Percentiles rank a stretch among this genome's conserved stretches.
Conservation (phyloP, 208 protist genomes). For the Crithidia brevicula region DNA sequence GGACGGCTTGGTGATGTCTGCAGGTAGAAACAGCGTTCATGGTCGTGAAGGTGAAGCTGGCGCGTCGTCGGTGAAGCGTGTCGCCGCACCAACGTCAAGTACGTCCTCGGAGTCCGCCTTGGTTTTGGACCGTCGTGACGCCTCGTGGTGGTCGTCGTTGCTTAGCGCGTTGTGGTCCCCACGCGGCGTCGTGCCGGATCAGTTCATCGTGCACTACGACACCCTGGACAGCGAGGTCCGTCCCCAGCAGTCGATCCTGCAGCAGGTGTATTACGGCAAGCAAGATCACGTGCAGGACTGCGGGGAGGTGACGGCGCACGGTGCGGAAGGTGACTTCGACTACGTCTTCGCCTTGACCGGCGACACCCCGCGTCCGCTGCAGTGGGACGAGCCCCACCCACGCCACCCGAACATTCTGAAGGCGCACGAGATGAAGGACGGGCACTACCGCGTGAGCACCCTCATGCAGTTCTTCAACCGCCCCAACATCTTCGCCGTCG, state of each 20-base stretch:
- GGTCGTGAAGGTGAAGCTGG: not conserved
- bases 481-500: conserved; percentile 77
- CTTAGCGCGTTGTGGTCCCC: conserved; percentile 16
- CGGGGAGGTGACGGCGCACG: conserved; percentile 35
- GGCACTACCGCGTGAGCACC: conserved; percentile 86
- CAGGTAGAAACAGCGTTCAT: not conserved
- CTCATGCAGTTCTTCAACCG: conserved; percentile 82
- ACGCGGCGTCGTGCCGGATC: conserved; percentile 29
- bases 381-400: conserved; percentile 25
- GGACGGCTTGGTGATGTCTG: conserved; percentile 8
- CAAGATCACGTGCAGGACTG: conserved; percentile 36
- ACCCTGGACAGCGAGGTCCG: conserved; percentile 44
- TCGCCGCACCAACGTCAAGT: conserved; percentile 12
- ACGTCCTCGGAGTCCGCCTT: not conserved
- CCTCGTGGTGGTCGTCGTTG: conserved; percentile 29
- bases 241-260: conserved; percentile 73
- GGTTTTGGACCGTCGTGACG: not conserved
- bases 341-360: conserved; percentile 85
- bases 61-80: not conserved
- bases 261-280: conserved; percentile 74
- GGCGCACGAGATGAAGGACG: conserved; percentile 72
- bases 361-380: conserved; percentile 71
- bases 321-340: conserved; percentile 61
- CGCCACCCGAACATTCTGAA: conserved; percentile 59
- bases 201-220: conserved; percentile 59